phyloP scores from a whole-genome alignment of 352 stramenopile species.

The Halophytophthora polymorphica region DNA sequence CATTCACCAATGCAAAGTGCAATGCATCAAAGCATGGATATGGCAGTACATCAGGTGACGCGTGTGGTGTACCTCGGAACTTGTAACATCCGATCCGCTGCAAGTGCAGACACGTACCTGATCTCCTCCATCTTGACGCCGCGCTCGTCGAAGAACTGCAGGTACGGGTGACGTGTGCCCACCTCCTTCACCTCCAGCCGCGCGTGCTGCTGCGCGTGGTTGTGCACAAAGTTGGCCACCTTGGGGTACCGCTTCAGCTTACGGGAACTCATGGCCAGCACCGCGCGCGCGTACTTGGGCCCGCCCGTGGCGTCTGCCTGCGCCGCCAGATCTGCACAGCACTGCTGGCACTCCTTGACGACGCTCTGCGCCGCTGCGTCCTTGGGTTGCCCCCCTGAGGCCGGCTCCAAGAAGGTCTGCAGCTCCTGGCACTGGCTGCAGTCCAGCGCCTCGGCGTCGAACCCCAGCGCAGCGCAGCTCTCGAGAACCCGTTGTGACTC shows the following conservation, averaged over 20 bases:
- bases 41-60: background rate
- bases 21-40: conserved; percentile 3
- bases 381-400: conserved; percentile 3
- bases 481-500: conserved; percentile 4
- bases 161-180: conserved; percentile 41
- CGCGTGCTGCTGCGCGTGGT: conserved; percentile 38
- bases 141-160: conserved; percentile 60
- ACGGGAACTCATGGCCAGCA: conserved; percentile 49
- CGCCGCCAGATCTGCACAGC: conserved; percentile 47
- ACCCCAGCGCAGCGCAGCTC: conserved; percentile 40
- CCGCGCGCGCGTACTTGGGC: conserved; percentile 37
- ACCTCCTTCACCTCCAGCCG: conserved; percentile 52
- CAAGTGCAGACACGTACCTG: conserved; percentile 32
- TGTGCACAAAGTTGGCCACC: conserved; percentile 63
- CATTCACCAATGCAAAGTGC: conserved; percentile 1
- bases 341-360: conserved; percentile 37
- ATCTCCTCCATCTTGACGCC: conserved; percentile 59
- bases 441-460: conserved; percentile 57
- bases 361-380: conserved; percentile 9
- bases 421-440: conserved; percentile 57
- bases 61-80: too few species aligned
- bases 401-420: conserved; percentile 24
- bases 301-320: conserved; percentile 19
- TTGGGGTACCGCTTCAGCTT: conserved; percentile 64
- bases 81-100: background rate